A percentile compares a stretch with the other conserved stretches of the same genome.
Evolutionary conservation across 2,329 filamentous ascomycete genomes (phyloP).

Genomic region (Epichloe typhina): DNA sequence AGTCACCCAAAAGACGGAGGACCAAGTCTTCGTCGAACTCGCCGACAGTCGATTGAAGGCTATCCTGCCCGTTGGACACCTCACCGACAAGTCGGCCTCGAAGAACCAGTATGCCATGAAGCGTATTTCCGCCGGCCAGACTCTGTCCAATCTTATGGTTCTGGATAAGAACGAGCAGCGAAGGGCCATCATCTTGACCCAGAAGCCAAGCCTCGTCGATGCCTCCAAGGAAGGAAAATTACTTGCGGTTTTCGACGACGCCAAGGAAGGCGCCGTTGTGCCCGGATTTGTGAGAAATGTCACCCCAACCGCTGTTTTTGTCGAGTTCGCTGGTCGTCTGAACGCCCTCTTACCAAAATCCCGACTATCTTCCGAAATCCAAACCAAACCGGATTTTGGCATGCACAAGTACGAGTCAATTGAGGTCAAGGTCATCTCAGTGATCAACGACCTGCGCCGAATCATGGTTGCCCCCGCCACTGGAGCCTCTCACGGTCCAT

Average conservation of each 20-base stretch:
- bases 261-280: slow-evolving; percentile 53
- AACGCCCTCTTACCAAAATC: slow-evolving; percentile 70
- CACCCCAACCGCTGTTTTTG: slow-evolving; percentile 66
- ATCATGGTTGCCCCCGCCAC: slow-evolving; percentile 46
- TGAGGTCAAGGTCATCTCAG: slow-evolving; percentile 54
- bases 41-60: slow-evolving; percentile 63
- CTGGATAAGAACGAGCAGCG: slow-evolving; percentile 75
- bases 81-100: slow-evolving; percentile 70
- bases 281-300: slow-evolving; percentile 79
- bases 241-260: slow-evolving; percentile 57
- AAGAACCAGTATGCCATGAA: slow-evolving; percentile 69
- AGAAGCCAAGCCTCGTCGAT: slow-evolving; percentile 71
- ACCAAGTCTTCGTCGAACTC: slow-evolving; percentile 67
- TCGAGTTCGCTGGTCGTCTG: slow-evolving; percentile 72
- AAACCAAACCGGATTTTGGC: slow-evolving; percentile 61
- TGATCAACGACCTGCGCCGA: slow-evolving; percentile 56
- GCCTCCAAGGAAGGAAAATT: slow-evolving; percentile 61
- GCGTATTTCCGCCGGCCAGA: slow-evolving; percentile 74
- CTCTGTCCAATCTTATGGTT: slow-evolving; percentile 66
- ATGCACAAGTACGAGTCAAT: slow-evolving; percentile 66
- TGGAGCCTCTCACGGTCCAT: slow-evolving; percentile 32
- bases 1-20: slow-evolving; percentile 68
- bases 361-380: slow-evolving; percentile 58
- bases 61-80: slow-evolving; percentile 60
- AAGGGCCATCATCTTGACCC: slow-evolving; percentile 61